Conservation (phyloP, 1,284 basidiomycete genomes). For the Cryptococcus amylolentus region DNA sequence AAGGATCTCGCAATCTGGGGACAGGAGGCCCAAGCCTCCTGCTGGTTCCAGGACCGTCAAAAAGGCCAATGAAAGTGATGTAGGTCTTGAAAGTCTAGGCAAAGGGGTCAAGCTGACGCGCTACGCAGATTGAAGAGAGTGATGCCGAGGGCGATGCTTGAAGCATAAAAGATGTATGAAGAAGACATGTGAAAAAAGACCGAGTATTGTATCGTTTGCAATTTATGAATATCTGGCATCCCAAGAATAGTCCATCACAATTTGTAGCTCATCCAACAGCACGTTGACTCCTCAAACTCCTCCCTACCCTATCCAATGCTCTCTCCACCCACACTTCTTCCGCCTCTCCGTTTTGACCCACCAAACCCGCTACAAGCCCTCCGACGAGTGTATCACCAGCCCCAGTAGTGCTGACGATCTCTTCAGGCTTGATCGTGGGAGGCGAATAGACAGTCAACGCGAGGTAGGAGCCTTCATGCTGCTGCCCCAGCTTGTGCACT, state of each 20-base stretch:
- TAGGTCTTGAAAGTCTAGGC: background rate
- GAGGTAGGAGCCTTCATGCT: conserved; percentile 11
- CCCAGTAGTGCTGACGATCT: conserved; percentile 73
- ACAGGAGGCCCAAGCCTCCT: conserved; percentile 2
- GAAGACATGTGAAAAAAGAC: background rate
- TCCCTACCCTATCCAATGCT: conserved; percentile 32
- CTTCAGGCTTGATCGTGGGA: conserved; percentile 50
- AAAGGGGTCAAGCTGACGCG: conserved; percentile 9
- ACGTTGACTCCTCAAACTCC: conserved; percentile 26
- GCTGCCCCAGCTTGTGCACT: conserved; percentile 6
- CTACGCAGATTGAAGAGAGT: conserved; percentile 43
- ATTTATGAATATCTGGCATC: background rate
- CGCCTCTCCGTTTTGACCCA: conserved; percentile 7
- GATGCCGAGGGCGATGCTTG: conserved; percentile 33
- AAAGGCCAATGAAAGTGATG: conserved; percentile 44
- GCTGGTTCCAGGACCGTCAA: conserved; percentile 24
- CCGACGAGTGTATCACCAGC: conserved; percentile 87
- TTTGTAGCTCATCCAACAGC: conserved; percentile 28
- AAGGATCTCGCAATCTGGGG: conserved; percentile 25
- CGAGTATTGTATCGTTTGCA: background rate
- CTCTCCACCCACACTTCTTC: conserved; percentile 24
- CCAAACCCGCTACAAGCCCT: conserved; percentile 54
- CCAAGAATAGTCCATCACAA: background rate
- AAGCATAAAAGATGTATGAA: background rate
- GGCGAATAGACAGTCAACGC: conserved; percentile 71